These are phyloP conservation scores for Alternaria atra DNA, from an alignment of 2,329 filamentous ascomycete genomes.

Conservation along the genomic window DNA sequence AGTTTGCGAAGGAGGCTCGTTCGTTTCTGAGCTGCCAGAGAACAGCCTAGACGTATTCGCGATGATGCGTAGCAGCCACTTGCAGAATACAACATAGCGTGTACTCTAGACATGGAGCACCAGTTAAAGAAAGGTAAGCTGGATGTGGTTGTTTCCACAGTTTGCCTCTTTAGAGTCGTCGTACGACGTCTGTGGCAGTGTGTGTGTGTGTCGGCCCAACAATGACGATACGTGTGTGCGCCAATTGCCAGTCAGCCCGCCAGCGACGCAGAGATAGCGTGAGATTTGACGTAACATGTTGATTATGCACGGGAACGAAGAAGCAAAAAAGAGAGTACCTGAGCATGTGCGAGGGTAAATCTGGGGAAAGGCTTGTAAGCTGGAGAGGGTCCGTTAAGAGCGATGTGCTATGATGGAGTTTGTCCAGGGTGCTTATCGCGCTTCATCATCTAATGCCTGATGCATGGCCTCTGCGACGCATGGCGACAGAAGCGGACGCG, in stretches of 20 bases:
- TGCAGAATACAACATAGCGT: background rate
- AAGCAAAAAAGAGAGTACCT: slow-evolving; percentile 33
- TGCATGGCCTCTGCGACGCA: slow-evolving; percentile 1
- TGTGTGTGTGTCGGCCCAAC: slow-evolving; percentile 6
- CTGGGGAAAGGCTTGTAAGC: slow-evolving; percentile 38
- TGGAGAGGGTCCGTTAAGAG: slow-evolving; percentile 9
- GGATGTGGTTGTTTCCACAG: background rate
- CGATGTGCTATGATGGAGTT: slow-evolving; percentile 20
- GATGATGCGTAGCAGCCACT: background rate
- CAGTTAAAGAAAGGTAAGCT: background rate
- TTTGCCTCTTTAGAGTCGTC: background rate
- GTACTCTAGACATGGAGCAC: background rate
- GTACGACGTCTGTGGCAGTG: background rate
- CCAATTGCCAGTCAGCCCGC: background rate
- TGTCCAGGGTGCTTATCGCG: slow-evolving; percentile 30
- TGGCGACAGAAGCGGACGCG: slow-evolving; percentile 20
- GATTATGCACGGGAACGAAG: slow-evolving; percentile 33
- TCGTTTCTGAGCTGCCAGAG: background rate
- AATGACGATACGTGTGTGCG: slow-evolving; percentile 4
- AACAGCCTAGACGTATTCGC: background rate
- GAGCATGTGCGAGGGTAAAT: slow-evolving; percentile 26
- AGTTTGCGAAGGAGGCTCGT: background rate
- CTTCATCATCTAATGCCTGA: slow-evolving; percentile 20
- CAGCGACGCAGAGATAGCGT: slow-evolving; percentile 12
- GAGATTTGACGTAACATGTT: background rate